phyloP scores from a whole-genome alignment of 352 stramenopile species.

The Phytophthora fragariaefolia region DNA sequence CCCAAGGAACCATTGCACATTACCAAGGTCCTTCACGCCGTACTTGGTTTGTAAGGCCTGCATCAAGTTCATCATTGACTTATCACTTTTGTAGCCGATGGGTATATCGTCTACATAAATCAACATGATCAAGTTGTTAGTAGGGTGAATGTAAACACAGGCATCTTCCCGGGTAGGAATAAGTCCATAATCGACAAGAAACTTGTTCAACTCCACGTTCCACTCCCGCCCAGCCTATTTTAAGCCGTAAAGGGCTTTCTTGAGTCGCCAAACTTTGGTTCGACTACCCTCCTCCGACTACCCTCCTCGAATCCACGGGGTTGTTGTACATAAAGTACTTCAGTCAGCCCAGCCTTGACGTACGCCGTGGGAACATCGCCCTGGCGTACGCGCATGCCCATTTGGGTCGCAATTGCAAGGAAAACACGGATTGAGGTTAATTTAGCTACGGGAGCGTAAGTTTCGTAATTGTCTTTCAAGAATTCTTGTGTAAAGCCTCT shows the following conservation, averaged over 20 bases:
- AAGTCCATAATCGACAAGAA: slow-evolving; percentile 1
- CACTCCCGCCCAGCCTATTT: slow-evolving; percentile 8
- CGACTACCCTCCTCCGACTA: no score
- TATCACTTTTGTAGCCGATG: neutral
- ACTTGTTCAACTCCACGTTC: slow-evolving; percentile 1
- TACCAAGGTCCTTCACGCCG: slow-evolving; percentile 2
- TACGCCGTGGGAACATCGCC: no score
- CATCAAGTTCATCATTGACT: neutral
- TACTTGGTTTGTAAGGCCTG: neutral
- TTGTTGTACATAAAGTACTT: slow-evolving; percentile 6
- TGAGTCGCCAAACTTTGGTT: slow-evolving; percentile 7
- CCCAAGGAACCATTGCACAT: slow-evolving; percentile 4
- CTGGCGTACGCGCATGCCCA: no score
- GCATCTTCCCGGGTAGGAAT: slow-evolving; percentile 2
- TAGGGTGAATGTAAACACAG: slow-evolving; percentile 8
- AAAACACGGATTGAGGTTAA: slow-evolving; percentile 10
- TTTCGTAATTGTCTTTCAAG: neutral
- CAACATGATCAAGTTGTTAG: neutral
- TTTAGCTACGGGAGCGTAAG: slow-evolving; percentile 2
- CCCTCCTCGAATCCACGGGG: slow-evolving; percentile 6
- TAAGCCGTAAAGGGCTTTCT: slow-evolving; percentile 6
- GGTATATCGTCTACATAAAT: no score
- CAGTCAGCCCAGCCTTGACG: slow-evolving; percentile 12
- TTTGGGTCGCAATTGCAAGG: no score
- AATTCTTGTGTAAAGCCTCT: no score